Conservation (phyloP, 1,284 basidiomycete species). For the Xerocomus cyaneibrunnescens region DNA sequence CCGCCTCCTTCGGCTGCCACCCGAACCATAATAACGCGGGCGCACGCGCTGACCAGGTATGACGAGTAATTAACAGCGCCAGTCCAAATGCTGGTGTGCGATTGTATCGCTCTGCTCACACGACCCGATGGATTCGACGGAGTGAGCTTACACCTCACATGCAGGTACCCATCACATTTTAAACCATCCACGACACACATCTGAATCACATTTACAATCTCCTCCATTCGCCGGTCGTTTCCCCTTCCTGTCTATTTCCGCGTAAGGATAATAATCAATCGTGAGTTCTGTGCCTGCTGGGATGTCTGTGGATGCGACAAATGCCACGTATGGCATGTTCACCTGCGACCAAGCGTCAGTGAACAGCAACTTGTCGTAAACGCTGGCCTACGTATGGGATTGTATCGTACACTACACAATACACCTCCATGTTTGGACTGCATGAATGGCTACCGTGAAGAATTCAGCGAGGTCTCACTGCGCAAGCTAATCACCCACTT, state of each 20-base stretch:
- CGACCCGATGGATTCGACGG: too few species aligned
- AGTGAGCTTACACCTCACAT: background rate
- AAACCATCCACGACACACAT: constrained; percentile 31
- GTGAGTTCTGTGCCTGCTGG: constrained; percentile 54
- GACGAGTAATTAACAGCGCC: too few species aligned
- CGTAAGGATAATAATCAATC: constrained; percentile 59
- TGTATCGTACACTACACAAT: constrained; percentile 59
- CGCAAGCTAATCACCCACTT: constrained; percentile 46
- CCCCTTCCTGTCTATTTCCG: constrained; percentile 28
- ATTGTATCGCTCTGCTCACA: too few species aligned
- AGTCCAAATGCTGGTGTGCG: too few species aligned
- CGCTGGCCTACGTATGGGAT: constrained; percentile 47
- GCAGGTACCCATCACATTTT: constrained; percentile 2
- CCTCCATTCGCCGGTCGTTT: constrained; percentile 22
- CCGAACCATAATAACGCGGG: too few species aligned
- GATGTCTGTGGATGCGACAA: constrained; percentile 51
- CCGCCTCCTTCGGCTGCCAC: too few species aligned
- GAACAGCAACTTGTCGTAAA: background rate
- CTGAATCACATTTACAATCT: constrained; percentile 23
- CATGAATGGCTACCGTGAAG: constrained; percentile 57
- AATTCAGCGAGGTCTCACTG: constrained; percentile 6
- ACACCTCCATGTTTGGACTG: constrained; percentile 54
- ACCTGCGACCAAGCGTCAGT: constrained; percentile 36
- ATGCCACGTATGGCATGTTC: constrained; percentile 60
- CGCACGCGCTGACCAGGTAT: too few species aligned